A percentile compares a stretch with the other conserved stretches of the same genome.
Evolutionary conservation across 2,329 filamentous ascomycete genomes (phyloP).

Genomic region (Trichoderma polysporum): DNA sequence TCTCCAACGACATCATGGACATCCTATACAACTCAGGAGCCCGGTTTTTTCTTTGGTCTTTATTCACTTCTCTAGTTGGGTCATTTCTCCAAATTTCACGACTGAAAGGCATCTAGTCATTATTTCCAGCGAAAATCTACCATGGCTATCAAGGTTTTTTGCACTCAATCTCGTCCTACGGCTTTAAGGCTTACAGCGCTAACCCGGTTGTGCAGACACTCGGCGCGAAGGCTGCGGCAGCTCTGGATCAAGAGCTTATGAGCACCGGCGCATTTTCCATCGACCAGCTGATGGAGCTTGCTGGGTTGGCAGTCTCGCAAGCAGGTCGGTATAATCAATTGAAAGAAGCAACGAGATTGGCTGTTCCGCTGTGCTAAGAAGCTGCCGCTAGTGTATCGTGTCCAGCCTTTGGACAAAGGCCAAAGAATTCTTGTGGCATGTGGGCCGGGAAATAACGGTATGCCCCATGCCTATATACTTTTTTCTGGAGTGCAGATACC

Average conservation of each 20-base stretch:
- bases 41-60: background rate
- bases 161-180: background rate
- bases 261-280: constrained; percentile 82
- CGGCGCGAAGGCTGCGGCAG: constrained; percentile 80
- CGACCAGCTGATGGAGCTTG: constrained; percentile 96
- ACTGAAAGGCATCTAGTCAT: background rate
- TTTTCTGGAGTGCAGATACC: background rate
- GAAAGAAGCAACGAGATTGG: background rate
- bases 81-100: background rate
- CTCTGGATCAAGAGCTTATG: constrained; percentile 94
- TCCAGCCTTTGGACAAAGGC: constrained; percentile 74
- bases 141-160: constrained; percentile 16
- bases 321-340: constrained; percentile 56
- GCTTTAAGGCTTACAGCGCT: constrained; percentile 1
- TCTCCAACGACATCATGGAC: constrained; percentile 19
- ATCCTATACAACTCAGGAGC: background rate
- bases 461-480: background rate
- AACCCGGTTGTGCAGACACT: constrained; percentile 62
- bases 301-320: constrained; percentile 89
- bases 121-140: background rate
- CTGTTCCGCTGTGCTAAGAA: constrained; percentile 1
- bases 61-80: background rate
- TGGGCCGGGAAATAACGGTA: constrained; percentile 75
- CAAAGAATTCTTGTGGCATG: constrained; percentile 82
- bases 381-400: constrained; percentile 64